Percentiles rank a stretch among this genome's conserved stretches.
Evolutionary conservation across 805 yeast genomes (phyloP).

Genomic region (Candida cerambycidarum): DNA sequence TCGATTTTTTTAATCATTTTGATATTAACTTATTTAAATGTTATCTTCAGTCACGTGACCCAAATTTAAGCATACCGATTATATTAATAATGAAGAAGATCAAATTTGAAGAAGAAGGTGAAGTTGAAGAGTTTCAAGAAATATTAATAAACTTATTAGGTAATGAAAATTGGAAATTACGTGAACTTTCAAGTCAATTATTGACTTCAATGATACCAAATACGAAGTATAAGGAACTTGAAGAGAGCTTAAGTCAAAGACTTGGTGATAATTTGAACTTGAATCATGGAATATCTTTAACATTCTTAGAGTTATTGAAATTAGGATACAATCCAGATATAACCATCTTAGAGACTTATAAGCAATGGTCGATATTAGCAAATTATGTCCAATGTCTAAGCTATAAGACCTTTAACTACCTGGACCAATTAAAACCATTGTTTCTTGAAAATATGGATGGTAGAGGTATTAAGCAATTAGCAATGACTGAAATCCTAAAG

Average conservation of each 20-base stretch:
- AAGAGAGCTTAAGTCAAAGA: constrained; percentile 38
- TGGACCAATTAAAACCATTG: not conserved
- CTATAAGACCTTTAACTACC: not conserved
- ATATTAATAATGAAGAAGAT: constrained; percentile 69
- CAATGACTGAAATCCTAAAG: constrained; percentile 9
- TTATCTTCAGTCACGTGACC: constrained; percentile 35
- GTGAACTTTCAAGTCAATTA: constrained; percentile 83
- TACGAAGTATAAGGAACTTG: constrained; percentile 58
- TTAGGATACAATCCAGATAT: constrained; percentile 3
- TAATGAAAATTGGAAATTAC: constrained; percentile 70
- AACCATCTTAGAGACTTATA: constrained; percentile 9
- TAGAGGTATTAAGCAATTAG: constrained; percentile 12
- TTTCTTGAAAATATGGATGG: constrained; percentile 1
- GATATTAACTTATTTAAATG: constrained; percentile 48
- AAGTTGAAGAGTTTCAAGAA: constrained; percentile 55
- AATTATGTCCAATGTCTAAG: constrained; percentile 22
- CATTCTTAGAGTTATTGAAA: constrained; percentile 25
- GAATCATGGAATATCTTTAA: constrained; percentile 59
- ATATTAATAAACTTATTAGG: constrained; percentile 49
- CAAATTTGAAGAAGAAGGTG: constrained; percentile 43
- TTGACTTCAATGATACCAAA: constrained; percentile 36
- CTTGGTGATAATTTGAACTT: constrained; percentile 14
- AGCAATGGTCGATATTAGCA: constrained; percentile 34
- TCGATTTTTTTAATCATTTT: constrained; percentile 69
- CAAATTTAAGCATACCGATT: constrained; percentile 73